Percentiles rank a stretch among this genome's conserved stretches.
phyloP scores from a whole-genome alignment of 371 early-diverging fungal species.

The Saksenaea vasiformis region DNA sequence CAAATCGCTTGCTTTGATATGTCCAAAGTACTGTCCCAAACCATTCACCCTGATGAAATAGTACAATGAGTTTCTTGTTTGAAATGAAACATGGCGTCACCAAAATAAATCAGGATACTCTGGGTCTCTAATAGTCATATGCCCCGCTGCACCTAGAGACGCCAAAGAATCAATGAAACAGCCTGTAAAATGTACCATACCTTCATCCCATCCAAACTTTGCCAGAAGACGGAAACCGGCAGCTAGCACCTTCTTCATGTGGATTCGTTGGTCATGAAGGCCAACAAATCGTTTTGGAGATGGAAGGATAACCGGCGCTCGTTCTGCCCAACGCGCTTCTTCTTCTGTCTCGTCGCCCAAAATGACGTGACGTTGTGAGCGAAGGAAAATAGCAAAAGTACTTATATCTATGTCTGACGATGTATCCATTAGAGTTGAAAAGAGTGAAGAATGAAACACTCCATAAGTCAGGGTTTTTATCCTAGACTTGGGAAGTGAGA shows the following conservation, averaged over 20 bases:
- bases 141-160: slow-evolving; percentile 52
- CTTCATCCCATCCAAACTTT: slow-evolving; percentile 60
- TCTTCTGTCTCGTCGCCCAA: slow-evolving; percentile 51
- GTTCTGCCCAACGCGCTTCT: slow-evolving; percentile 46
- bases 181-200: slow-evolving; percentile 4
- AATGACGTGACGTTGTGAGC: slow-evolving; percentile 37
- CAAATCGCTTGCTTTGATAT: slow-evolving; percentile 57
- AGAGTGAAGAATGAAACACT: background rate
- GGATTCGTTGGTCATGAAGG: slow-evolving; percentile 53
- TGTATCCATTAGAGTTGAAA: background rate
- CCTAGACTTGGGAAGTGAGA: background rate
- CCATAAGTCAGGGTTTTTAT: background rate
- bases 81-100: slow-evolving; percentile 14
- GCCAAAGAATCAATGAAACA: background rate
- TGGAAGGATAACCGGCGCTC: slow-evolving; percentile 41
- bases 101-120: slow-evolving; percentile 62
- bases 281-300: slow-evolving; percentile 18
- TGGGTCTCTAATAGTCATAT: slow-evolving; percentile 63
- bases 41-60: slow-evolving; percentile 48
- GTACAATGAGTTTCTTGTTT: background rate
- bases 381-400: slow-evolving; percentile 20
- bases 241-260: slow-evolving; percentile 60
- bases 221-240: slow-evolving; percentile 62
- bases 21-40: slow-evolving; percentile 56
- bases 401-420: background rate